Conservation (phyloP, 2,329 filamentous ascomycete species). For the Rhexocercosporidium sp. region DNA sequence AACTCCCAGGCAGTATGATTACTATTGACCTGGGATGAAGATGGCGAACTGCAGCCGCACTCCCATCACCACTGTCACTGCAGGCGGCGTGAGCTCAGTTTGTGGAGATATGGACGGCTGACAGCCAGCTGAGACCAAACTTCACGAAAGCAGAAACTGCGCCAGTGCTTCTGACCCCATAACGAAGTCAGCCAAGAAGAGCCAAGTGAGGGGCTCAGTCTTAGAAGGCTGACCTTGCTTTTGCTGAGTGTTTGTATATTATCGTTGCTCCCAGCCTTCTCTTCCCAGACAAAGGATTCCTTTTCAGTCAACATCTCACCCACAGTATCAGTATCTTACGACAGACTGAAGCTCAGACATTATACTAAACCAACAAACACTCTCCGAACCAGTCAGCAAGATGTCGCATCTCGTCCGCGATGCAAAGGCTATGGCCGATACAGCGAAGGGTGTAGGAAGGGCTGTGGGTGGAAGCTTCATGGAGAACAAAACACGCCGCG, state of each 20-base stretch:
- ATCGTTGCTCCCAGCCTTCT: conserved; percentile 5
- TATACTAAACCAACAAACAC: background rate
- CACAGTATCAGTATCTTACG: background rate
- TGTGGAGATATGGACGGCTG: background rate
- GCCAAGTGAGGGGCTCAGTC: conserved; percentile 6
- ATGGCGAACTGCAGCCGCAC: conserved; percentile 7
- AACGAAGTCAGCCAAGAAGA: conserved; percentile 12
- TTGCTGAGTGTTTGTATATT: conserved; percentile 6
- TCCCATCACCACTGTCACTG: background rate
- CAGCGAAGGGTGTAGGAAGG: conserved; percentile 13
- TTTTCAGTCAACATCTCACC: too few species aligned
- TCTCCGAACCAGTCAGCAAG: background rate
- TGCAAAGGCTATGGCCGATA: conserved; percentile 18
- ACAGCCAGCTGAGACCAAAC: conserved; percentile 16
- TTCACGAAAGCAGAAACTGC: conserved; percentile 3
- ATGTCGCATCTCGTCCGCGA: conserved; percentile 27
- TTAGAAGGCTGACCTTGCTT: conserved; percentile 13
- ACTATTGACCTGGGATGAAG: background rate
- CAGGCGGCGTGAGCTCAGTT: conserved; percentile 1
- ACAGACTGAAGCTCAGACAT: background rate
- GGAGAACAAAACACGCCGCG: conserved; percentile 55
- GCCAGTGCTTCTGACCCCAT: conserved; percentile 3
- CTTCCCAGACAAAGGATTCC: background rate
- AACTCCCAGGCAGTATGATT: background rate
- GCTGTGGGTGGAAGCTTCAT: conserved; percentile 41